Percentiles rank a stretch among this genome's conserved stretches.
phyloP scores from a whole-genome alignment of 108 stramenopile species.

The Aureococcus anophagefferens region DNA sequence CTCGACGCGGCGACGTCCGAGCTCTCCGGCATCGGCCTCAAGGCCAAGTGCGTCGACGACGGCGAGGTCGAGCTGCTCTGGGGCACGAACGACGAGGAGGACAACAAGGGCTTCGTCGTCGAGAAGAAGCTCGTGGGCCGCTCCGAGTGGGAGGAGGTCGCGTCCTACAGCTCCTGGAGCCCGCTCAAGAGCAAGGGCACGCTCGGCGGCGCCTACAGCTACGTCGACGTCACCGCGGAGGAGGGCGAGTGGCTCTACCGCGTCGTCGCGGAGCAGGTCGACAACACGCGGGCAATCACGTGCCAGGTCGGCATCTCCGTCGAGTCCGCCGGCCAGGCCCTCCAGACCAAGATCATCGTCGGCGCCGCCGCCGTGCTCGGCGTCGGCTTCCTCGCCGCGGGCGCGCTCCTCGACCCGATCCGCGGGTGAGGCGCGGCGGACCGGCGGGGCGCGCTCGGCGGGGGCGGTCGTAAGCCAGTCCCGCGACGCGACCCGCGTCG shows the following conservation, averaged over 20 bases:
- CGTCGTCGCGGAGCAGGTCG: not conserved
- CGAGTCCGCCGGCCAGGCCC: not conserved
- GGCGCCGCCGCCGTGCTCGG: not conserved
- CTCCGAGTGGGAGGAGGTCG: constrained; percentile 1
- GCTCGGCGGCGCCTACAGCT: constrained; percentile 1
- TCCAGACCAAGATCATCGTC: not conserved
- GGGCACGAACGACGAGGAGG: constrained; percentile 1
- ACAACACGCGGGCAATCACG: not conserved
- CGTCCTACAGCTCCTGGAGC: not conserved
- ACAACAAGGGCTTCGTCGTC: constrained; percentile 3
- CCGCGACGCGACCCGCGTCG: too few relatives aligned
- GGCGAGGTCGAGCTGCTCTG: constrained; percentile 6
- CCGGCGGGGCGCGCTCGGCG: too few relatives aligned
- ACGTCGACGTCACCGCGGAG: not conserved
- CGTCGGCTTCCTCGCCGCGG: not conserved
- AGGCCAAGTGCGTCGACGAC: not conserved
- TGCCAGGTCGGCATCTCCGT: not conserved
- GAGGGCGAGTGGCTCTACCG: constrained; percentile 2
- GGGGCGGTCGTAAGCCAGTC: too few relatives aligned
- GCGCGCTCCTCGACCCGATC: not conserved
- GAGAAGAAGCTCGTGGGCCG: not conserved
- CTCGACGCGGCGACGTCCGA: not conserved
- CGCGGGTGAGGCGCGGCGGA: too few relatives aligned
- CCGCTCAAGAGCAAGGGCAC: constrained; percentile 3
- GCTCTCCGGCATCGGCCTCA: not conserved